Conservation (phyloP, 1,139 yeast species). For the Yamadazyma atmosphaerica region DNA sequence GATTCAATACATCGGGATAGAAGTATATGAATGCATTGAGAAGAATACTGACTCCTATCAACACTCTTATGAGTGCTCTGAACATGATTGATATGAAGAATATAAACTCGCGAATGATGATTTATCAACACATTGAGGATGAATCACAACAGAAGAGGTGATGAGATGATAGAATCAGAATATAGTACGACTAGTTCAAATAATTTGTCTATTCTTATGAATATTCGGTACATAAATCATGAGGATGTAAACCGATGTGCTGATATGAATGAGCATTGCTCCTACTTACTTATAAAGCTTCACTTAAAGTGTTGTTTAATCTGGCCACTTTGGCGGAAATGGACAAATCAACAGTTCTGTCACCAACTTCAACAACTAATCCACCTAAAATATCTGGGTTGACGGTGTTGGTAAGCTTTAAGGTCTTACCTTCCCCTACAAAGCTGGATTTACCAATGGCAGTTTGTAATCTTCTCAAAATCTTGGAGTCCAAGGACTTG, state of each 20-base stretch:
- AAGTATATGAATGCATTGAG: slow-evolving; percentile 66
- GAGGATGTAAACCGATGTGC: background rate
- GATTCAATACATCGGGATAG: slow-evolving; percentile 63
- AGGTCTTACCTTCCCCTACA: slow-evolving; percentile 84
- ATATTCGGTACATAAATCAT: slow-evolving; percentile 9
- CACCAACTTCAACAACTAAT: slow-evolving; percentile 93
- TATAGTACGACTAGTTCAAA: background rate
- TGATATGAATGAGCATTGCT: background rate
- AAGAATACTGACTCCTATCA: slow-evolving; percentile 17
- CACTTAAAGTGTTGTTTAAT: slow-evolving; percentile 86
- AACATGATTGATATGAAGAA: background rate
- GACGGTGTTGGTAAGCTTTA: slow-evolving; percentile 78
- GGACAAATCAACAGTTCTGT: slow-evolving; percentile 93
- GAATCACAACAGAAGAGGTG: background rate
- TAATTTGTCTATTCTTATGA: background rate
- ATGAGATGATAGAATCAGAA: background rate
- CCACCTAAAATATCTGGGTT: slow-evolving; percentile 96
- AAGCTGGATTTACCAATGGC: slow-evolving; percentile 76
- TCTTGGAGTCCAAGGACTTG: slow-evolving; percentile 78
- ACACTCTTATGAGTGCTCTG: background rate
- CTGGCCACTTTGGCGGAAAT: slow-evolving; percentile 81
- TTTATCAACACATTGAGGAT: background rate
- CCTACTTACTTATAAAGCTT: slow-evolving; percentile 61
- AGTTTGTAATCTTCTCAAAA: slow-evolving; percentile 74
- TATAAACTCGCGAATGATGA: background rate